Conservation (phyloP, 768 basidiomycete species). For the Russula earlei region DNA sequence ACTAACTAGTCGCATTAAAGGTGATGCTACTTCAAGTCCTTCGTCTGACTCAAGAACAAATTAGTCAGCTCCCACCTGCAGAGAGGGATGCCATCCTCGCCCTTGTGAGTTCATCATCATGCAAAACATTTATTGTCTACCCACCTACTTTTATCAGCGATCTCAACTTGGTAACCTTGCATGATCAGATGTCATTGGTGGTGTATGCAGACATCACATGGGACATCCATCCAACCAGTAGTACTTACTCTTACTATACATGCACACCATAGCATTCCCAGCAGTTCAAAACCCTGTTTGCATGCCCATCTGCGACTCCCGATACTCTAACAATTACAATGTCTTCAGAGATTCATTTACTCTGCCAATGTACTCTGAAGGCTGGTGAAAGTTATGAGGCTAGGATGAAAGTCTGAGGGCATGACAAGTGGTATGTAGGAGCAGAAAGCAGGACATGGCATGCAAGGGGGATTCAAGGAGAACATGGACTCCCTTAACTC, state of each 20-base stretch:
- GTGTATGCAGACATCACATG: too few relatives aligned
- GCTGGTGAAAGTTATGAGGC: too few relatives aligned
- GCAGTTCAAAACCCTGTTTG: neutral
- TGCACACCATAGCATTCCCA: neutral
- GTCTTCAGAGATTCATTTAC: too few relatives aligned
- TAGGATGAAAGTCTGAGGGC: too few relatives aligned
- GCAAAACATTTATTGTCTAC: neutral
- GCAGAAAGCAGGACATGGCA: too few relatives aligned
- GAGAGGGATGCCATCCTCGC: slow-evolving; percentile 64
- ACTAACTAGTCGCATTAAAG: slow-evolving; percentile 29
- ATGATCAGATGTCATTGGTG: neutral
- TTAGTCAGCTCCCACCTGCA: slow-evolving; percentile 66
- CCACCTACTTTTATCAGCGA: neutral
- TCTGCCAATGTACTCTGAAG: too few relatives aligned
- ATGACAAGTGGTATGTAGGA: too few relatives aligned
- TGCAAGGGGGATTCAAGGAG: too few relatives aligned
- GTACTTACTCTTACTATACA: neutral
- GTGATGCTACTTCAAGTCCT: slow-evolving; percentile 84
- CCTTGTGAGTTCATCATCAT: slow-evolving; percentile 9
- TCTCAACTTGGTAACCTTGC: slow-evolving; percentile 17
- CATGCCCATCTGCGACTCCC: neutral
- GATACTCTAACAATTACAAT: too few relatives aligned
- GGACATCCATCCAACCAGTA: neutral
- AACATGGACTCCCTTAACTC: too few relatives aligned
- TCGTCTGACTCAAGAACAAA: slow-evolving; percentile 71